phyloP scores from a whole-genome alignment of 768 basidiomycete genomes.

The Lentinula aciculospora region DNA sequence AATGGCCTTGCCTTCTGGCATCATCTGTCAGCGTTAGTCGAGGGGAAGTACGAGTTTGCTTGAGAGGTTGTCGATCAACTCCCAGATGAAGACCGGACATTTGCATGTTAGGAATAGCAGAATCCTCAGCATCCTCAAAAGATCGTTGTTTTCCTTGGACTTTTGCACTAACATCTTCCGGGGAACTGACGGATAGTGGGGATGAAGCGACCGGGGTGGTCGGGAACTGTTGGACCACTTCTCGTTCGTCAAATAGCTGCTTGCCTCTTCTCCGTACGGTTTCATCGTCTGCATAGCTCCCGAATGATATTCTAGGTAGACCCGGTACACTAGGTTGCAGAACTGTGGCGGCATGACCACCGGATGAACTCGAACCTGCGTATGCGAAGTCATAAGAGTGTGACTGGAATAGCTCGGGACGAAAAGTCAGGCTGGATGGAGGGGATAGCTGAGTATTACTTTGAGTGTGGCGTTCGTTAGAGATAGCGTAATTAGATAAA shows the following conservation, averaged over 20 bases:
- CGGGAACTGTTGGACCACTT: neutral
- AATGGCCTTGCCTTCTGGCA: neutral
- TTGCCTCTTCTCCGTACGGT: conserved; percentile 2
- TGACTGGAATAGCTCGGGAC: neutral
- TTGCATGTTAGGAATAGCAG: neutral
- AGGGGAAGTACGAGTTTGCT: neutral
- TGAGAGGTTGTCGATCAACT: neutral
- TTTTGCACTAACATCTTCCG: conserved; percentile 1
- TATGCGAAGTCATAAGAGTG: neutral
- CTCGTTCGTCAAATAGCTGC: neutral
- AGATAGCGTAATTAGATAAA: neutral
- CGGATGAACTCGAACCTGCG: neutral
- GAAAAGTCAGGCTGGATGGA: neutral
- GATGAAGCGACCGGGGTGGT: neutral
- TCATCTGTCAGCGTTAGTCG: neutral
- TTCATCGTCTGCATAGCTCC: neutral
- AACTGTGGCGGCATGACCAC: neutral
- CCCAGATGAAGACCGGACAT: conserved; percentile 5
- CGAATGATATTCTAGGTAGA: neutral
- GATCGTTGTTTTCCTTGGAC: conserved; percentile 4
- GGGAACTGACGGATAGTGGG: neutral
- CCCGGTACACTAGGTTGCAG: neutral
- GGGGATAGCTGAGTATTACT: neutral
- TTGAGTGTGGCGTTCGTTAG: neutral
- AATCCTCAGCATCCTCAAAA: neutral